Evolutionary conservation across 2,329 filamentous ascomycete genomes (phyloP), one percentile per base, ranked within the genome.

Genomic region (Talaromyces marneffei): DNA sequence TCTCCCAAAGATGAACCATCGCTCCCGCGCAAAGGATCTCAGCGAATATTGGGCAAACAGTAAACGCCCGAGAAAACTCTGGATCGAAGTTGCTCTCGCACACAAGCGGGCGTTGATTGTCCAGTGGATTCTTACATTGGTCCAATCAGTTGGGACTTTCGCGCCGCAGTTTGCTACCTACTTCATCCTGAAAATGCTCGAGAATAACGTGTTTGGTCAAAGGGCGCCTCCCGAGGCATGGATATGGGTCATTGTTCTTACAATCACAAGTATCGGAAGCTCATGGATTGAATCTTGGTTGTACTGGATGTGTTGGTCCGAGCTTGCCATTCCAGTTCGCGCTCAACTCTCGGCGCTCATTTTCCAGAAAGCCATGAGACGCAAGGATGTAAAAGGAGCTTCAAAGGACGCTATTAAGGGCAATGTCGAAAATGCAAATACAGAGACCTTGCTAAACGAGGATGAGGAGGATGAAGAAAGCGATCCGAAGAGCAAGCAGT

Each of bases 351-450:
- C 87, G 2, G 82, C 87, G 1, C 80, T 91, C 5, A 83, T 92
- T 18, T 92, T 91, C 66, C 82, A 86, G 63, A 92, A 92, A 73
- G 83, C 88, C 0, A 84, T 91, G 79, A 81, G 86, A 58, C 82
- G 87, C 53, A 92, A 92, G 70, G 89, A 92, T 70, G 84, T 90
- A 54, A 91, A 91, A 70, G 82, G 84, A 10, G 62, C 64, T 29
- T 57, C 59, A 8, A 57, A 57, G 82, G 85, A 20, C 62, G 63
- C 33, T 79, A 72, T 53, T 78, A 78, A 55, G 75, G 57, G 31
- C 9, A 79, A 72, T 48, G 78, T 78, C 54, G 75, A 77, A 27
- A 68, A 73, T 9, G 46, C 67, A 1, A 72, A 73, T n/a, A 69
- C 67, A 33, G 71, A 72, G 3, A 73, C 77, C 37, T 62, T 83